These are phyloP conservation scores for Penicillium sp. DNA, from an alignment of 2,329 filamentous ascomycete species.

Conservation along the genomic window DNA sequence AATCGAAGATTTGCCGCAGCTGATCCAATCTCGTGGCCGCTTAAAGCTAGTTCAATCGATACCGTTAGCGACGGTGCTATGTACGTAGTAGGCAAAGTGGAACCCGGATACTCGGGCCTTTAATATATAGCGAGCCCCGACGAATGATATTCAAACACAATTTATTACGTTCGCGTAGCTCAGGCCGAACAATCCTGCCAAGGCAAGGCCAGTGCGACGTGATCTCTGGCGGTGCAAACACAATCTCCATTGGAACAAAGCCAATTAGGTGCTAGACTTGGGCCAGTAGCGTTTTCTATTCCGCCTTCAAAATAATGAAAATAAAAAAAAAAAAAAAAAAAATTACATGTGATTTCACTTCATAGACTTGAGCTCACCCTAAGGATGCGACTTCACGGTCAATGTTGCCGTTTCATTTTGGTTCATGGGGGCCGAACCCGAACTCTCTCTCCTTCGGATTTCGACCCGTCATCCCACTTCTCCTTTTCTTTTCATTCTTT, in stretches of 20 bases:
- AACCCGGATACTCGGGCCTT: slow-evolving; percentile 1
- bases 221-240: not conserved
- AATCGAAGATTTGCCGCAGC: not conserved
- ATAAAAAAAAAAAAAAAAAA: not conserved
- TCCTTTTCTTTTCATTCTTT: not conserved
- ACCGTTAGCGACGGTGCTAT: not conserved
- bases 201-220: not conserved
- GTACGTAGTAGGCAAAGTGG: not conserved
- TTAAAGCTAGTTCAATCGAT: not conserved
- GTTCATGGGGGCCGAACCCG: not conserved
- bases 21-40: not conserved
- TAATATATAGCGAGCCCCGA: not conserved
- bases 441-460: not conserved
- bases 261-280: not conserved
- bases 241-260: not conserved
- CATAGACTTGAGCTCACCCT: not conserved
- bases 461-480: not conserved
- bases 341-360: not conserved
- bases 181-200: not conserved
- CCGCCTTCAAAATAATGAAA: not conserved
- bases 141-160: too few species aligned
- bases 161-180: not conserved
- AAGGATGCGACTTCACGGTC: not conserved
- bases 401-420: not conserved
- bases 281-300: not conserved